phyloP scores from a whole-genome alignment of 768 basidiomycete species.

The Phallus indusiatus region DNA sequence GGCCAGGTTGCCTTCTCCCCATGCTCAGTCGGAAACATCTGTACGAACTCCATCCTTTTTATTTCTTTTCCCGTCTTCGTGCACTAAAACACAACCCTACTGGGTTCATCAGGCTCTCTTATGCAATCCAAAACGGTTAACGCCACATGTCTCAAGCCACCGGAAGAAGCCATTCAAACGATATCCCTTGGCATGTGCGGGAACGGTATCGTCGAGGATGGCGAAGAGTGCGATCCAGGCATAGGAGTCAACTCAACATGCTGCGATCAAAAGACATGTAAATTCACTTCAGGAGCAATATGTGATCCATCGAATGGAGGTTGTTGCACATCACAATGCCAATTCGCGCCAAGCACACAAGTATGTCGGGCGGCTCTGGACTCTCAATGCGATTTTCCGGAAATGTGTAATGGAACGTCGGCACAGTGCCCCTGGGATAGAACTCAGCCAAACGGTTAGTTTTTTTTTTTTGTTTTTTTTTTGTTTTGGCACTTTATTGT shows the following conservation, averaged over 20 bases:
- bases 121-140: constrained; percentile 45
- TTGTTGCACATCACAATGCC: constrained; percentile 66
- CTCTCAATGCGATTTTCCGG: constrained; percentile 54
- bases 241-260: constrained; percentile 48
- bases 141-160: constrained; percentile 59
- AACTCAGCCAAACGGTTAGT: constrained; percentile 50
- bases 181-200: constrained; percentile 70
- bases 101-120: constrained; percentile 49
- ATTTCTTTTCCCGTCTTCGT: constrained; percentile 1
- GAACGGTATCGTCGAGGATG: constrained; percentile 72
- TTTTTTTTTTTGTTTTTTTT: neutral
- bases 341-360: constrained; percentile 55
- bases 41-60: constrained; percentile 30
- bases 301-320: constrained; percentile 72
- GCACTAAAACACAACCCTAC: neutral
- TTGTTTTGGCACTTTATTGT: no score
- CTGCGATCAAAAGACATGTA: constrained; percentile 68
- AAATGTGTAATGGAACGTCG: constrained; percentile 68
- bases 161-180: constrained; percentile 33
- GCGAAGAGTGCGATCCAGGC: constrained; percentile 87
- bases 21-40: constrained; percentile 80
- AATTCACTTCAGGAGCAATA: constrained; percentile 58
- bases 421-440: constrained; percentile 62
- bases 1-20: constrained; percentile 64
- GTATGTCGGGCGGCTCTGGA: constrained; percentile 68